Conservation (phyloP, 2,329 filamentous ascomycete species). For the Chaetomium globosum region DNA sequence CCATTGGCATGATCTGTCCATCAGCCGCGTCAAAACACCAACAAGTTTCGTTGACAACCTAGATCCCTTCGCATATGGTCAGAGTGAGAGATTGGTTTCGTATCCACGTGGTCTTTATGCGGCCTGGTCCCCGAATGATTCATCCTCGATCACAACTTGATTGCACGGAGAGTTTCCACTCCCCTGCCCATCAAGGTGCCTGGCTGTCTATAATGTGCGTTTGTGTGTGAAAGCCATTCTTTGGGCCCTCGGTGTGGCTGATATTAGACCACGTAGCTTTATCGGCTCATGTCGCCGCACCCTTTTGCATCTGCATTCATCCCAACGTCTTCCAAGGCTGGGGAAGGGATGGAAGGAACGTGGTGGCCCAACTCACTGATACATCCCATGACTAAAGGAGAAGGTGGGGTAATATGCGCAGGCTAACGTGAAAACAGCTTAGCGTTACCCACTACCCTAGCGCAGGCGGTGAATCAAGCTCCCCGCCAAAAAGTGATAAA, state of each 20-base stretch:
- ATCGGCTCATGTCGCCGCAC: too few species aligned
- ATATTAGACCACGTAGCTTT: not conserved
- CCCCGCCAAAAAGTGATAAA: constrained; percentile 33
- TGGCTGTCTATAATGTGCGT: not conserved
- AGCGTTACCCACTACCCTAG: not conserved
- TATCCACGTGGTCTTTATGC: not conserved
- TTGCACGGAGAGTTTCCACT: not conserved
- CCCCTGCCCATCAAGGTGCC: constrained; percentile 18
- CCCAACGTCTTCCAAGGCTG: too few species aligned
- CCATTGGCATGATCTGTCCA: not conserved
- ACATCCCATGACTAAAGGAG: not conserved
- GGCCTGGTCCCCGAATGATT: not conserved
- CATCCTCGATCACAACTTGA: not conserved
- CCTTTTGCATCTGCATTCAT: too few species aligned
- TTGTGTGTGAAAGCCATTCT: too few species aligned
- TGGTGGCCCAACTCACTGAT: too few species aligned
- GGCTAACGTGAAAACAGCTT: not conserved
- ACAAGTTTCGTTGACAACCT: not conserved
- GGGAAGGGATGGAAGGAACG: too few species aligned
- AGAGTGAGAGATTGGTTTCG: not conserved
- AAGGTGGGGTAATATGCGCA: not conserved
- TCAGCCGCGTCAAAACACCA: not conserved
- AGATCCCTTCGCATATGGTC: too few species aligned
- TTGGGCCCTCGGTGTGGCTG: not conserved
- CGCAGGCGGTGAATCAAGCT: constrained; percentile 32